Conservation (phyloP, 305 asterid genomes). For the Fraxinus xanthoxyloides region DNA sequence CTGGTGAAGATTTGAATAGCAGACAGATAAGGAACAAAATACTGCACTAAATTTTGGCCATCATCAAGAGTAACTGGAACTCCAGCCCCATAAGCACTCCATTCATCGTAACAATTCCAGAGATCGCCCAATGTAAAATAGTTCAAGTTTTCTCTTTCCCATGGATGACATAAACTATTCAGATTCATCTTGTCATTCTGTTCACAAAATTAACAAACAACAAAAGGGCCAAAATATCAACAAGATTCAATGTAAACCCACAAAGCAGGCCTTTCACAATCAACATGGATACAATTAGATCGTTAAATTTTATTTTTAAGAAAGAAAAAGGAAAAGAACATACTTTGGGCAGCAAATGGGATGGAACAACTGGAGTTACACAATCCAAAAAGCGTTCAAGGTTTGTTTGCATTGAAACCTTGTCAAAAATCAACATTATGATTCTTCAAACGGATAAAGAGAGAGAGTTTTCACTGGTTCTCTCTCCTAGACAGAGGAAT, state of each 20-base stretch:
- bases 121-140: slow-evolving; percentile 78
- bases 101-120: slow-evolving; percentile 85
- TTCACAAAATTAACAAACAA: neutral
- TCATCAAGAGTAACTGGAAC: slow-evolving; percentile 70
- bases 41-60: slow-evolving; percentile 71
- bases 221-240: neutral
- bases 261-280: neutral
- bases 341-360: slow-evolving; percentile 83
- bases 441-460: slow-evolving; percentile 23
- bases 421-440: slow-evolving; percentile 54
- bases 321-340: neutral
- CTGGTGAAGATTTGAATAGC: slow-evolving; percentile 92
- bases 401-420: slow-evolving; percentile 70
- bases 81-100: slow-evolving; percentile 97
- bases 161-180: slow-evolving; percentile 92
- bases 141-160: slow-evolving; percentile 81
- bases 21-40: slow-evolving; percentile 90
- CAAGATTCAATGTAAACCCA: neutral
- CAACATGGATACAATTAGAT: neutral
- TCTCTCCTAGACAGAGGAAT: slow-evolving; percentile 52
- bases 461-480: slow-evolving; percentile 37
- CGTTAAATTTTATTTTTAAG: neutral
- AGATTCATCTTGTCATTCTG: slow-evolving; percentile 83
- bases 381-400: slow-evolving; percentile 81
- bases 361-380: slow-evolving; percentile 72